Evolutionary conservation across 352 stramenopile species (phyloP), one percentile per base, ranked within the genome.

Genomic region (Salisapilia sapeloensis): DNA sequence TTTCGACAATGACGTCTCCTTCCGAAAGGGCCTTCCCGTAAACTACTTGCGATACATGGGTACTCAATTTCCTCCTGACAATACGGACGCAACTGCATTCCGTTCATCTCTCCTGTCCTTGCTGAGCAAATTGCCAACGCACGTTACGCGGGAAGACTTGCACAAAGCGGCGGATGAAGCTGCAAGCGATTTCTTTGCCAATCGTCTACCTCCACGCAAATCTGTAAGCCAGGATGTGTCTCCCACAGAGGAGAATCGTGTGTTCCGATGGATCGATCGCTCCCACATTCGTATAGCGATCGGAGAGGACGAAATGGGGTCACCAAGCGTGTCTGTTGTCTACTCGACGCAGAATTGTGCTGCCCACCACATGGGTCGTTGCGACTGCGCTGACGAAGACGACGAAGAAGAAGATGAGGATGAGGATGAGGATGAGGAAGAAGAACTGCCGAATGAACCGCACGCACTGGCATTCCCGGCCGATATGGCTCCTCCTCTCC

Each of bases 341-440:
- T 72, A 78, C 41, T 83, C 71, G 38, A 40, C 69, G 24, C 38
- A 56, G 32, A 91, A 91, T 42, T 91, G 75, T 40, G 54, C 71
- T 27, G 32, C 51, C 33, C 75, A 91, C 51, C 75, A 91, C 51
- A 91, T 91, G 75, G 71, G 69, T 0, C 13, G 67, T 16, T 91
- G 75, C 46, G 64, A 50, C n/a, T 90, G 74, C 24, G 37, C 45
- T 6, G 47, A 41, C 15, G 42, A 42, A n/a, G 46, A 37, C 15
- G 38, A 44, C 9, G 46, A 46, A 13, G 49, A 37, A n/a, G 40
- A 57, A 7, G 50, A 54, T 12, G 41, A 52, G 19, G 30, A 57
- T 9, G 41, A 42, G 3, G 36, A 43, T 6, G 49, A 46, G 9
- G 49, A 61, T 14, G 46, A 42, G 6, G 48, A 47, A 1, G 53